Evolutionary conservation across 371 early-diverging fungal genomes (phyloP), one percentile per base, ranked within the genome.

Genomic region (Furculomyces boomerangus): DNA sequence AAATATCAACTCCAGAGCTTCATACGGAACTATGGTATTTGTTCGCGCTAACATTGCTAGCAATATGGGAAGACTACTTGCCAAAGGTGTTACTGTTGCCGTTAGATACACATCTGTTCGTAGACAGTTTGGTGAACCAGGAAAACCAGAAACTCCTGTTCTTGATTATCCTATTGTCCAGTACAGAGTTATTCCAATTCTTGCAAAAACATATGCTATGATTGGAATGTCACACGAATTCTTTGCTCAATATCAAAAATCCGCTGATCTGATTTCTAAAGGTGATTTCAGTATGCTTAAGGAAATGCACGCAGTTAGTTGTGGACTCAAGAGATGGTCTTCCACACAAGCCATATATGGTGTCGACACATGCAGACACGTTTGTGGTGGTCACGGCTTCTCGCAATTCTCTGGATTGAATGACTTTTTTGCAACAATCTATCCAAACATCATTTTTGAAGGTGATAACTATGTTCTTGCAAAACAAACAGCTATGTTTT

Each of bases 361-460:
- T n/a, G 77, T 91, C 56, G 91, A 91, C 58, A 80, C 80, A 2
- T 80, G 81, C 59, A 71, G 80, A 57, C 69, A 83, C 55, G 72
- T 79, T 61, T 62, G 84, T 65, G 91, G 91, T 56, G 91, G 91
- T 27, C 88, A 89, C 53, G 89, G 88, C 3, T 90, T 77, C 64
- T 76, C 80, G 54, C 60, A 71, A 64, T 82, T 80, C 68, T 79
- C 80, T 50, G 86, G 88, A 0, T 71, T 90, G 54, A 77, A 79
- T 44, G 76, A 79, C 56, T 81, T 81, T 61, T 82, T 77, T 65
- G 74, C 74, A 32, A 72, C 63, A 46, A 69, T 74, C 58, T 76
- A 79, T 2, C 84, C 84, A 7, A 68, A 79, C 60, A 80, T 76
- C 29, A 86, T 84, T 31, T 83, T 83, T 83, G 86, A 86, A 65